A percentile compares a stretch with the other conserved stretches of the same genome.
Conservation (phyloP, 2,329 filamentous ascomycete species). For the Diplodia intermedia region DNA sequence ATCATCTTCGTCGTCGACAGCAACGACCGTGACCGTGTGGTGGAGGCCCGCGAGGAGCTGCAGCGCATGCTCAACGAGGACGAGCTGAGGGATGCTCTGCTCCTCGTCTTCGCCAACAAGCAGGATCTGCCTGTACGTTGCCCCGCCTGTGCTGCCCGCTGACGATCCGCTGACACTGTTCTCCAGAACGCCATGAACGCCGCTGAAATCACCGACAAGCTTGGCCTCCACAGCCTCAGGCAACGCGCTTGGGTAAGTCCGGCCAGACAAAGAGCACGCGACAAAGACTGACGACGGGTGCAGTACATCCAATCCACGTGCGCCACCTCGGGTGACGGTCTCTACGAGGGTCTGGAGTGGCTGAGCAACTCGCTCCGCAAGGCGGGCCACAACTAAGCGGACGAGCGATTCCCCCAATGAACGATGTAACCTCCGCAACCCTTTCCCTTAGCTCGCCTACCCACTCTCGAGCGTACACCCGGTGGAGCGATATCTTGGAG, state of each 20-base stretch:
- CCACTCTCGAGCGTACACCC: conserved; percentile 26
- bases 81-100: conserved; percentile 93
- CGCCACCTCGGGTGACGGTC: conserved; percentile 97
- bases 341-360: conserved; percentile 93
- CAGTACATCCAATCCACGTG: conserved; percentile 99
- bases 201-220: conserved; percentile 99
- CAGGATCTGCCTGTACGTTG: conserved; percentile 87
- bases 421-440: conserved; percentile 27
- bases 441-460: conserved; percentile 20
- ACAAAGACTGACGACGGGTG: conserved; percentile 26
- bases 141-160: conserved; percentile 39
- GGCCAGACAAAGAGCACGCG: conserved; percentile 15
- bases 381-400: conserved; percentile 34
- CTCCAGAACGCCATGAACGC: conserved; percentile 97
- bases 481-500: conserved; percentile 33
- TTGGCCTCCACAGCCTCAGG: conserved; percentile 98
- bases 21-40: conserved; percentile 87
- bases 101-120: conserved; percentile 98
- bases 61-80: conserved; percentile 98
- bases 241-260: conserved; percentile 95
- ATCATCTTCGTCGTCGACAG: conserved; percentile 99
- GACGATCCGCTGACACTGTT: conserved; percentile 16
- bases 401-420: conserved; percentile 30
- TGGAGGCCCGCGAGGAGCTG: conserved; percentile 90
- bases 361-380: conserved; percentile 63